These are phyloP conservation scores for Bryoerythrophyllum caledonicum DNA, from an alignment of 225 moss, liverwort and hornwort genomes.

Conservation along the genomic window DNA sequence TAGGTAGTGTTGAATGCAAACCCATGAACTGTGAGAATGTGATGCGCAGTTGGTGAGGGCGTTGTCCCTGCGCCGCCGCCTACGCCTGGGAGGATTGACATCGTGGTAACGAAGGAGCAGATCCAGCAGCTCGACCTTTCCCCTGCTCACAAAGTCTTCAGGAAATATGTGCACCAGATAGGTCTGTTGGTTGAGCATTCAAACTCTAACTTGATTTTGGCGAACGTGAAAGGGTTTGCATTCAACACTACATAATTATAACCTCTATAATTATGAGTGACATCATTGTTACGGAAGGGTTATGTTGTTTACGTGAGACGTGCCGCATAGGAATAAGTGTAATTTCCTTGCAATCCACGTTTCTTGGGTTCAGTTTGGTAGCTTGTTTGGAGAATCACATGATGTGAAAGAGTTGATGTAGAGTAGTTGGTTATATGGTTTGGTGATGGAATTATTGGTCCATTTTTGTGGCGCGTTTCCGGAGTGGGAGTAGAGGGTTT, in stretches of 20 bases:
- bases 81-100: constrained; percentile 81
- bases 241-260: too few relatives aligned
- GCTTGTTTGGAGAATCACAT: too few relatives aligned
- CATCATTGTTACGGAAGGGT: background rate
- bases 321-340: too few relatives aligned
- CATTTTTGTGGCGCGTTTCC: background rate
- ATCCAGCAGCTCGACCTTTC: constrained; percentile 74
- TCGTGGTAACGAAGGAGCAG: constrained; percentile 81
- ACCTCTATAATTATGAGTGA: background rate
- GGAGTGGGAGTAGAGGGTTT: background rate
- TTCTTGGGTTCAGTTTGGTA: too few relatives aligned
- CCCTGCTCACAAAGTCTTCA: constrained; percentile 72
- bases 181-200: constrained; percentile 35
- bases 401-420: too few relatives aligned
- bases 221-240: background rate
- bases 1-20: background rate
- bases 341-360: too few relatives aligned
- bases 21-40: background rate
- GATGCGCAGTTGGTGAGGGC: constrained; percentile 71
- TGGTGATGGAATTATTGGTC: background rate
- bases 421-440: too few relatives aligned
- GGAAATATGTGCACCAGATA: constrained; percentile 80
- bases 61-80: constrained; percentile 84
- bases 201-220: background rate
- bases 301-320: too few relatives aligned